phyloP scores from a whole-genome alignment of 2,329 filamentous ascomycete species.

The Leptoxyphium fumago region DNA sequence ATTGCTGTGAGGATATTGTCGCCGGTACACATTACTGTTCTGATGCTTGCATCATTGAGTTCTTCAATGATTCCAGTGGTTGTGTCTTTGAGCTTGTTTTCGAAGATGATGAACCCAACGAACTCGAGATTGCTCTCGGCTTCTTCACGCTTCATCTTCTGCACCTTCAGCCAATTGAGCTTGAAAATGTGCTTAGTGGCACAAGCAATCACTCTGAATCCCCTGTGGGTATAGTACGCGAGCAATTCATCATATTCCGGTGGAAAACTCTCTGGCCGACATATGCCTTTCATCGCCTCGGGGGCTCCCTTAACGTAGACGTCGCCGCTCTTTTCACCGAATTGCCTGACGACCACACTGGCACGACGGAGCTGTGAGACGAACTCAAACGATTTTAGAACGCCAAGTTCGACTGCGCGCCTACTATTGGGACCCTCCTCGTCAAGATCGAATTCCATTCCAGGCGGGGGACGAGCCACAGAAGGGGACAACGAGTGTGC shows the following conservation, averaged over 20 bases:
- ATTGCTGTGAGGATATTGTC: slow-evolving; percentile 97
- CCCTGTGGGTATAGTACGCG: slow-evolving; percentile 83
- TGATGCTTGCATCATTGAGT: slow-evolving; percentile 67
- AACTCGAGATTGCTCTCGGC: slow-evolving; percentile 77
- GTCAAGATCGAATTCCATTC: slow-evolving; percentile 42
- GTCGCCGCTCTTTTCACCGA: slow-evolving; percentile 69
- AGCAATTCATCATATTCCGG: slow-evolving; percentile 80
- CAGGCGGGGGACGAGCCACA: slow-evolving; percentile 64
- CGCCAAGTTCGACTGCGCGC: slow-evolving; percentile 65
- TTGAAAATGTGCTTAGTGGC: slow-evolving; percentile 79
- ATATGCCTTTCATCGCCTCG: slow-evolving; percentile 92
- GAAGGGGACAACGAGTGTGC: slow-evolving; percentile 69
- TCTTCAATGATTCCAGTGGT: slow-evolving; percentile 72
- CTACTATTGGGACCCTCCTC: slow-evolving; percentile 30
- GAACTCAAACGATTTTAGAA: slow-evolving; percentile 86
- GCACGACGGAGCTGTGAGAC: slow-evolving; percentile 82
- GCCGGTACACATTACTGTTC: slow-evolving; percentile 90
- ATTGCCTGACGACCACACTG: slow-evolving; percentile 81
- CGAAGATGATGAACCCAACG: slow-evolving; percentile 92
- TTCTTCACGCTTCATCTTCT: slow-evolving; percentile 80
- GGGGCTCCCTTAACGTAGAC: slow-evolving; percentile 94
- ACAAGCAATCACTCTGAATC: slow-evolving; percentile 91
- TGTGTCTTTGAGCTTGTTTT: slow-evolving; percentile 90
- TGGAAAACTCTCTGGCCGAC: slow-evolving; percentile 68
- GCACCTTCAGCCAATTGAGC: slow-evolving; percentile 83